Base-by-base conservation (phyloP, 2,329 filamentous ascomycete genomes). In the Clonostachys rhizophaga region DNA sequence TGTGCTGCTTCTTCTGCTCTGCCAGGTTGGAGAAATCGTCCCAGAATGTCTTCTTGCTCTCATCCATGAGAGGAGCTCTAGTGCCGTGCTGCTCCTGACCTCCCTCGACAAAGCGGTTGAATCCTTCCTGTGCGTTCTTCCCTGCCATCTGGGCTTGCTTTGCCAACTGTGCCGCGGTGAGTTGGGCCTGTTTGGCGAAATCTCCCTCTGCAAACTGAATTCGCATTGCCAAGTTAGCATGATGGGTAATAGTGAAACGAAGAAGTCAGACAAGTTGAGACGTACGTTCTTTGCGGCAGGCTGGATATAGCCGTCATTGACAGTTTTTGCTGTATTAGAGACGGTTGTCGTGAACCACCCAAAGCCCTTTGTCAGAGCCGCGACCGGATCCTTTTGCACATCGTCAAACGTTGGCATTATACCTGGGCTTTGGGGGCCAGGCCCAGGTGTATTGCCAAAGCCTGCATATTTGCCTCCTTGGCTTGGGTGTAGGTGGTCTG, bases 391-490 rank as follows among this genome's bases (percentile, higher is more conserved):
- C 62, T 85, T 88, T 66, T 96, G 90, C 61, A 97, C 81, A 47
- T 97, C 92, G 47, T 94, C 86, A n/a, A 94, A 71, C 12, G 83
- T 83, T 0, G 87, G 88, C 24, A 87, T 69, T 2, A 63, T 68
- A 12, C 70, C 69, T 34, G 42, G 47, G 60, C 65, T 44, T 64
- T 62, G 40, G 64, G 65, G 34, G 66, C 65, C 46, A 16, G 81
- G 74, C 46, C 74, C 75, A 24, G 87, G 80, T 44, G 84, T 83
- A 62, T 86, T 95, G 35, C 94, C 94, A 65, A 99, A 99, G 0
- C 94, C 94, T 11, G 74, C 78, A 62, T 90, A 99, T 67, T 95
- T 96, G 11, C 94, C 94, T 50, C 94, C 94, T 65, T 96, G 92
- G 50, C 78, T 92, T 0, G 94, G 94, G 33, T 89, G 86, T 45